phyloP scores from a whole-genome alignment of 306 rosid species.

The Trifolium pratense region DNA sequence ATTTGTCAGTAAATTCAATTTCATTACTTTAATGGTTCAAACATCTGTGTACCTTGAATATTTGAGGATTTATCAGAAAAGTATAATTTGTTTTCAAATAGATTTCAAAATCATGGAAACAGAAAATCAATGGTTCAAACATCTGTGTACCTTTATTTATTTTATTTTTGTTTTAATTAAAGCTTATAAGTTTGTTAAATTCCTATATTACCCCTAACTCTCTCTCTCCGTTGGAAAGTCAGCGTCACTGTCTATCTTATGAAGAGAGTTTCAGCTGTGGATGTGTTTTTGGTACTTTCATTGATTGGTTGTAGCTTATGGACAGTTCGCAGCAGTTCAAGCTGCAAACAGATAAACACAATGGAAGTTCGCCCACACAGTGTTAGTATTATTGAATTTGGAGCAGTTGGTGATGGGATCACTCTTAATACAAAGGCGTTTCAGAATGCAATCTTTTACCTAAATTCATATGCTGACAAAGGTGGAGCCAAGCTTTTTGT shows the following conservation, averaged over 20 bases:
- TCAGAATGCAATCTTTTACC: slow-evolving; percentile 53
- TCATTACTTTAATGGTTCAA: slow-evolving; percentile 9
- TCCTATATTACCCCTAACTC: too few species aligned
- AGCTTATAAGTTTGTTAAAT: too few species aligned
- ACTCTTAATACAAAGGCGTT: slow-evolving; percentile 70
- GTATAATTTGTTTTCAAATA: slow-evolving; percentile 14
- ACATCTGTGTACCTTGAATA: slow-evolving; percentile 14
- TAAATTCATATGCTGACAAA: slow-evolving; percentile 71
- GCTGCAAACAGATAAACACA: slow-evolving; percentile 48
- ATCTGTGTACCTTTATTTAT: too few species aligned
- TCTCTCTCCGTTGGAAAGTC: too few species aligned
- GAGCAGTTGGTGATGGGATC: slow-evolving; percentile 79
- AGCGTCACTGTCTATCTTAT: too few species aligned
- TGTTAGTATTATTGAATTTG: slow-evolving; percentile 74
- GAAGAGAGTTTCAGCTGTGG: slow-evolving; percentile 64
- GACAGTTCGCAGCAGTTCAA: slow-evolving; percentile 63
- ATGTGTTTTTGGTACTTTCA: slow-evolving; percentile 62
- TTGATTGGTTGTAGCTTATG: slow-evolving; percentile 57
- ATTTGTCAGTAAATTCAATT: not conserved
- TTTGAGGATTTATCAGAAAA: slow-evolving; percentile 13
- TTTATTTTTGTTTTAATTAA: too few species aligned
- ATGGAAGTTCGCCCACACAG: slow-evolving; percentile 68
- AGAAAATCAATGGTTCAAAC: slow-evolving; percentile 32
- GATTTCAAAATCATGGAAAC: slow-evolving; percentile 3
- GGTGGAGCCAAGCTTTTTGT: slow-evolving; percentile 89